Evolutionary conservation across 495 filamentous ascomycete species (phyloP).

Genomic region (Mytilinidion resinicola): DNA sequence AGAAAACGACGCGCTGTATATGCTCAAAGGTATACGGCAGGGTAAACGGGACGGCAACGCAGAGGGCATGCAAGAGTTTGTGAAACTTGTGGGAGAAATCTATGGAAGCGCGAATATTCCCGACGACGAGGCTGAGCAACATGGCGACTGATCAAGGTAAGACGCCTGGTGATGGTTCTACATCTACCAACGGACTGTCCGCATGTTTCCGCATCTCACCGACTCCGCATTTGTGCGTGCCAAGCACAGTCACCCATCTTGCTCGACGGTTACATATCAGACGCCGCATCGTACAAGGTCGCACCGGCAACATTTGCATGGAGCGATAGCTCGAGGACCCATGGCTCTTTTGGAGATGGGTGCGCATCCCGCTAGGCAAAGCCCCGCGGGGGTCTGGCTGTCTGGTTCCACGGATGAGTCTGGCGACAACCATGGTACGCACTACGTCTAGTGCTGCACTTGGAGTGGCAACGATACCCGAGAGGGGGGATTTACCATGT

Average conservation of each 20-base stretch:
- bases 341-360: background rate
- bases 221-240: too few relatives aligned
- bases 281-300: background rate
- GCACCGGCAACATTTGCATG: background rate
- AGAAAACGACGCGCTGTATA: conserved; percentile 27
- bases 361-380: background rate
- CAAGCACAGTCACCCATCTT: too few relatives aligned
- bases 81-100: conserved; percentile 14
- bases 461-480: background rate
- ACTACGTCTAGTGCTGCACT: background rate
- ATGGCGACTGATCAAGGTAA: too few relatives aligned
- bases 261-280: too few relatives aligned
- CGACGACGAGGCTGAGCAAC: too few relatives aligned
- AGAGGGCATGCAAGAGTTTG: conserved; percentile 31
- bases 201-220: too few relatives aligned
- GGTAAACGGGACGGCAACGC: conserved; percentile 8
- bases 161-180: too few relatives aligned
- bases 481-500: background rate
- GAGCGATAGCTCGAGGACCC: background rate
- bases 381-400: background rate
- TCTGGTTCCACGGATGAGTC: background rate
- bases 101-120: background rate
- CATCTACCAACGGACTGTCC: too few relatives aligned
- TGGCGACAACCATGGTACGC: background rate
- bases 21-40: conserved; percentile 24